These are phyloP conservation scores for Bauhinia variegata DNA, from an alignment of 306 rosid genomes.

Conservation along the genomic window DNA sequence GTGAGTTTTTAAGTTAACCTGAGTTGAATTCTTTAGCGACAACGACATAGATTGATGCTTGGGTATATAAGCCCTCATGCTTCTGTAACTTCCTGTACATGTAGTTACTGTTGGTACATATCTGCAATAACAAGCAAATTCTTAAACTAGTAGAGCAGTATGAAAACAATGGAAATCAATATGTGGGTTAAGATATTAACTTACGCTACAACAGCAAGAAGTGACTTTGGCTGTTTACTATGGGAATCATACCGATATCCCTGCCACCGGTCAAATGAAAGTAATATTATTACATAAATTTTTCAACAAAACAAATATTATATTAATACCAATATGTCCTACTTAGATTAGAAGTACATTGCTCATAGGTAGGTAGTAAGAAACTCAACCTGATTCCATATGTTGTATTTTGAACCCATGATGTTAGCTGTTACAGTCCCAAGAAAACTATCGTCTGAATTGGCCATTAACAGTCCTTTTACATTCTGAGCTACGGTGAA, in stretches of 20 bases:
- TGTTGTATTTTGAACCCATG: constrained; percentile 77
- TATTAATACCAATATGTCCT: background rate
- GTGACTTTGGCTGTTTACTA: constrained; percentile 52
- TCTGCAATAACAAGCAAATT: constrained; percentile 45
- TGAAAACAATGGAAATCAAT: background rate
- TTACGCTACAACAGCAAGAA: constrained; percentile 73
- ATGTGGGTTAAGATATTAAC: constrained; percentile 19
- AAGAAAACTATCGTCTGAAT: constrained; percentile 64
- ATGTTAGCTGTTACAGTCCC: constrained; percentile 80
- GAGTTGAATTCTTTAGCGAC: constrained; percentile 70
- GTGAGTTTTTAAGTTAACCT: too few species aligned
- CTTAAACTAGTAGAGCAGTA: constrained; percentile 1
- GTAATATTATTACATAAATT: background rate
- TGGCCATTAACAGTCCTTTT: constrained; percentile 55
- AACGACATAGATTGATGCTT: constrained; percentile 79
- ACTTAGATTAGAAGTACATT: background rate
- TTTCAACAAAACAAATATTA: background rate
- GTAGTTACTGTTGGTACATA: constrained; percentile 73
- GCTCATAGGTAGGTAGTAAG: background rate
- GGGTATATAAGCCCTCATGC: constrained; percentile 72
- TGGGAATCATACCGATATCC: constrained; percentile 43
- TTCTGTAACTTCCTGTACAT: constrained; percentile 84
- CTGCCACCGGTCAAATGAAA: constrained; percentile 41
- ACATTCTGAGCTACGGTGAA: constrained; percentile 66
- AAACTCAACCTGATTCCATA: constrained; percentile 79